A percentile compares a stretch with the other conserved stretches of the same genome.
Evolutionary conservation across 2,329 filamentous ascomycete species (phyloP).

Genomic region (Sclerotinia spermophila): DNA sequence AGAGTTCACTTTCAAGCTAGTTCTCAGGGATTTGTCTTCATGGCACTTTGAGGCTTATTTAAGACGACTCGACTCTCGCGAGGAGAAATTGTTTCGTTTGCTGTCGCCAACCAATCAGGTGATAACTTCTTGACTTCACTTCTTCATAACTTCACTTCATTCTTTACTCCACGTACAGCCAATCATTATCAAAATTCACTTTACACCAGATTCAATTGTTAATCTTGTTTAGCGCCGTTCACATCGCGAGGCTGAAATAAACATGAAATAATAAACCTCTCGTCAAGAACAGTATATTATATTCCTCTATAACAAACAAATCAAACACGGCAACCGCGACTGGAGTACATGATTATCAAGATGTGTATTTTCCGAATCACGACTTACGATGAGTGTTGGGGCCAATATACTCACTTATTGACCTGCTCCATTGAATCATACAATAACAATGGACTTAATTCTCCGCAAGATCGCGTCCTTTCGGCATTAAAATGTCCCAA

Average conservation of each 20-base stretch:
- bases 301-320: not conserved
- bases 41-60: not conserved
- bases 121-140: not conserved
- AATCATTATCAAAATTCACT: too few species aligned
- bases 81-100: not conserved
- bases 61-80: not conserved
- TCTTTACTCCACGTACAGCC: not conserved
- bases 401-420: constrained; percentile 7
- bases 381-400: constrained; percentile 3
- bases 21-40: not conserved
- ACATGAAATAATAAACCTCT: not conserved
- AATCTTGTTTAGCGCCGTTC: not conserved
- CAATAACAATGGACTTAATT: not conserved
- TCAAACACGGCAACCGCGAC: not conserved
- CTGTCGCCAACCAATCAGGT: not conserved
- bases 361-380: constrained; percentile 11
- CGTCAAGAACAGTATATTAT: not conserved
- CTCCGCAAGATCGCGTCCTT: not conserved
- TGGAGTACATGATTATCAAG: not conserved
- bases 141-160: not conserved
- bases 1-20: not conserved
- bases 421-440: not conserved
- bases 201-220: not conserved
- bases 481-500: constrained; percentile 3
- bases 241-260: not conserved